phyloP scores from a whole-genome alignment of 169 alveolate genomes.

The Pseudocohnilembus persalinus region DNA sequence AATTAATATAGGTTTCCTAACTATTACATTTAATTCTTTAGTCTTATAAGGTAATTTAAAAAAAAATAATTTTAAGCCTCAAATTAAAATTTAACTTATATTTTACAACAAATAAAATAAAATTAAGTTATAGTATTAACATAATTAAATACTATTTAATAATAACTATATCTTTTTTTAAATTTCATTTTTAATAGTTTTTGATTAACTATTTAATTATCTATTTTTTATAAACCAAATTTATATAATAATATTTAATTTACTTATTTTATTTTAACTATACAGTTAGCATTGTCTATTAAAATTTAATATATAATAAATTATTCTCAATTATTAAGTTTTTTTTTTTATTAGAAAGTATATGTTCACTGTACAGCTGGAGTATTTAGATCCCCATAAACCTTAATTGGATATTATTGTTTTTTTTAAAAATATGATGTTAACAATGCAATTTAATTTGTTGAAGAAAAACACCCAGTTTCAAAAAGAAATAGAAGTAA shows the following conservation, averaged over 20 bases:
- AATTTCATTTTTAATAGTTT: too few species aligned
- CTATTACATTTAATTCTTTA: not conserved
- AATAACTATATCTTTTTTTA: too few species aligned
- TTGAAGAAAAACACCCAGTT: constrained; percentile 12
- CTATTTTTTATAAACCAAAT: too few species aligned
- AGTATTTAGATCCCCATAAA: constrained; percentile 19
- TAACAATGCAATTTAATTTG: constrained; percentile 2
- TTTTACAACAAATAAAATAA: not conserved
- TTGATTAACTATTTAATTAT: too few species aligned
- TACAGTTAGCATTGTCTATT: too few species aligned
- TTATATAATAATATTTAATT: too few species aligned
- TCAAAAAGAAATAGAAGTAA: constrained; percentile 13
- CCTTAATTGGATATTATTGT: constrained; percentile 11
- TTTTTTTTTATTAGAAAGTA: constrained; percentile 2
- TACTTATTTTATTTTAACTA: too few species aligned
- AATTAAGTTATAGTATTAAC: too few species aligned
- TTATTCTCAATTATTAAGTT: too few species aligned
- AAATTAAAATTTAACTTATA: not conserved
- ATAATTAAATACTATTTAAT: too few species aligned
- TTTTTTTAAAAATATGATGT: constrained; percentile 16
- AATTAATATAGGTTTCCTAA: constrained; percentile 8
- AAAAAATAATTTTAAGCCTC: not conserved
- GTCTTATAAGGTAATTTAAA: not conserved
- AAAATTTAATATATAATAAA: too few species aligned
- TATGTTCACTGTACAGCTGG: constrained; percentile 33